Evolutionary conservation across 164 flowering plant species (phyloP).

Genomic region (Liquidambar formosana): DNA sequence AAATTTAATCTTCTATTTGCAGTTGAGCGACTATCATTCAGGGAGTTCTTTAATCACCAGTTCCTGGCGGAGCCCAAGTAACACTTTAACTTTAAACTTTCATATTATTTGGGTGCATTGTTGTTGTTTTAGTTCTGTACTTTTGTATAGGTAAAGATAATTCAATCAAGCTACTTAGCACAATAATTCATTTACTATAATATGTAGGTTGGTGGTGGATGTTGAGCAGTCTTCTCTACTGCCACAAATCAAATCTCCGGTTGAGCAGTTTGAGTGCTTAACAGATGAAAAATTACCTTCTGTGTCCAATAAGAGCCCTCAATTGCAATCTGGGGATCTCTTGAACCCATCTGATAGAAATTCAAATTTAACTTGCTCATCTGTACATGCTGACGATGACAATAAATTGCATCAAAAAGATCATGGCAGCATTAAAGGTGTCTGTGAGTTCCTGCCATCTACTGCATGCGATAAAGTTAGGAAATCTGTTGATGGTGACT

Average conservation of each 20-base stretch:
- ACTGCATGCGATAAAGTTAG: constrained; percentile 12
- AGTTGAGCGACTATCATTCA: constrained; percentile 62
- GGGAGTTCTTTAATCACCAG: constrained; percentile 61
- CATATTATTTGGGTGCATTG: background rate
- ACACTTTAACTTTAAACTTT: background rate
- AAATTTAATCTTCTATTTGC: constrained; percentile 26
- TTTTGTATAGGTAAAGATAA: background rate
- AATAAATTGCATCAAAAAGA: constrained; percentile 2
- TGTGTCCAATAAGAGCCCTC: constrained; percentile 17
- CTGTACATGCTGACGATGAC: constrained; percentile 6
- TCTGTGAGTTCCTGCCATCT: constrained; percentile 3
- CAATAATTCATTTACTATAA: background rate
- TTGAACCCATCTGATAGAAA: constrained; percentile 8
- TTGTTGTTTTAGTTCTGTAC: background rate
- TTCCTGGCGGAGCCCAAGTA: constrained; percentile 45
- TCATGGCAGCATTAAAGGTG: constrained; percentile 11
- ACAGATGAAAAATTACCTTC: constrained; percentile 17
- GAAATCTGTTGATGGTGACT: constrained; percentile 16
- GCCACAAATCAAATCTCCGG: constrained; percentile 5
- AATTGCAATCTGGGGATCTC: constrained; percentile 12
- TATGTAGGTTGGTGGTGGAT: constrained; percentile 27
- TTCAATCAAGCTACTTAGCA: background rate
- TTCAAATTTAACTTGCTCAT: constrained; percentile 5
- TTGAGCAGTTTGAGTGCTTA: constrained; percentile 12
- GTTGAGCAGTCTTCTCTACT: constrained; percentile 18